A percentile compares a stretch with the other conserved stretches of the same genome.
Evolutionary conservation across 306 rosid genomes (phyloP).

Genomic region (Quercus gilva): DNA sequence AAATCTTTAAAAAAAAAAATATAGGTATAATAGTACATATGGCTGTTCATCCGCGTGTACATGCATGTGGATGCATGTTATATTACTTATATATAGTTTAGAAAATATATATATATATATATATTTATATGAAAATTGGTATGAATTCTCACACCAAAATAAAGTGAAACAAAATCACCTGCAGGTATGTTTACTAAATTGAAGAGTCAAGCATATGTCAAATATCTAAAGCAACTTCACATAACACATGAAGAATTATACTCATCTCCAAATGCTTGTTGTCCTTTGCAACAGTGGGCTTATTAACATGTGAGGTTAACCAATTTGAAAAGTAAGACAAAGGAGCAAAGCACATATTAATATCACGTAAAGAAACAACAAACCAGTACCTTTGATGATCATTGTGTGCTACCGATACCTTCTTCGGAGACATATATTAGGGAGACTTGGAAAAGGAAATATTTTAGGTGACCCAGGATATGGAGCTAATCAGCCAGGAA

Average conservation of each 20-base stretch:
- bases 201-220: background rate
- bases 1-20: too few relatives aligned
- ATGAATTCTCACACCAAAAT: too few relatives aligned
- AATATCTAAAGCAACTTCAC: background rate
- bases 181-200: too few relatives aligned
- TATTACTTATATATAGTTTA: too few relatives aligned
- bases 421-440: constrained; percentile 98
- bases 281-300: background rate
- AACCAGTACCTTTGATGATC: constrained; percentile 86
- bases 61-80: too few relatives aligned
- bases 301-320: constrained; percentile 1
- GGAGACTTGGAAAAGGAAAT: constrained; percentile 86
- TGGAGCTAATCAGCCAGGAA: constrained; percentile 48
- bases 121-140: too few relatives aligned
- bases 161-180: too few relatives aligned
- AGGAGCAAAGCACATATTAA: background rate
- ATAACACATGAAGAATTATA: background rate
- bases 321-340: constrained; percentile 2
- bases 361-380: constrained; percentile 6
- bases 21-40: too few relatives aligned
- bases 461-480: constrained; percentile 95
- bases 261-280: background rate
- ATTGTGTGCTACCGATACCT: constrained; percentile 88
- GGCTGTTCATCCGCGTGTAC: too few relatives aligned
- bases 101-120: too few relatives aligned